Conservation (phyloP, 768 basidiomycete species). For the Mycena vulgaris region DNA sequence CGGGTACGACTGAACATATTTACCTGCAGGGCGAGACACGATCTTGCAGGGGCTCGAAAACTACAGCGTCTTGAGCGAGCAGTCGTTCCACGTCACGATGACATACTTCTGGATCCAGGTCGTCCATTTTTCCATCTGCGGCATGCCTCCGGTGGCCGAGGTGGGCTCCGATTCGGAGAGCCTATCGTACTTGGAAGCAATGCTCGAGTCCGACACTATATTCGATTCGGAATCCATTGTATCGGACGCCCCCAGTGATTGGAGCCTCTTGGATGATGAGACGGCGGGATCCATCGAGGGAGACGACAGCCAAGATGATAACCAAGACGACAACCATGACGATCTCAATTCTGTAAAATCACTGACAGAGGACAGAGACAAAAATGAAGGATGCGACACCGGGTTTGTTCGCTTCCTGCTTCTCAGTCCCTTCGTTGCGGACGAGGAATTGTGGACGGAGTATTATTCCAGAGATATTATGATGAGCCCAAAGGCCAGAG, state of each 20-base stretch:
- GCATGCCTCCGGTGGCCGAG: conserved; percentile 42
- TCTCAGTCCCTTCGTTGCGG: conserved; percentile 15
- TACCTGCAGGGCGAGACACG: conserved; percentile 54
- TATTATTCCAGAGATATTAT: conserved; percentile 61
- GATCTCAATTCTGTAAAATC: too few relatives aligned
- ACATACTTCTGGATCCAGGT: conserved; percentile 69
- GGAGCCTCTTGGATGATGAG: conserved; percentile 14
- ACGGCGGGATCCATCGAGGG: not conserved
- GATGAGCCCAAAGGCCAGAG: conserved; percentile 58
- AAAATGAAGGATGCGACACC: not conserved
- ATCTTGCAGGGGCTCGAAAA: conserved; percentile 59
- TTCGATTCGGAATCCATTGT: conserved; percentile 15
- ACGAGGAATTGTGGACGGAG: conserved; percentile 57
- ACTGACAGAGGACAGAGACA: not conserved
- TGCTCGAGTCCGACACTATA: conserved; percentile 14
- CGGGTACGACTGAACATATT: not conserved
- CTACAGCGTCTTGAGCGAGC: conserved; percentile 55
- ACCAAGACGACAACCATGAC: not conserved
- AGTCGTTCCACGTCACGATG: conserved; percentile 63
- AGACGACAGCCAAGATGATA: not conserved
- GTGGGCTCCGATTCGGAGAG: conserved; percentile 5
- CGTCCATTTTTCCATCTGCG: conserved; percentile 62
- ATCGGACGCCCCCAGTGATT: conserved; percentile 1
- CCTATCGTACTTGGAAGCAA: conserved; percentile 9
- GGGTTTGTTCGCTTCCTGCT: conserved; percentile 30